A percentile compares a stretch with the other conserved stretches of the same genome.
Evolutionary conservation across 2,329 filamentous ascomycete genomes (phyloP).

Genomic region (Phaeomoniella chlamydospora): DNA sequence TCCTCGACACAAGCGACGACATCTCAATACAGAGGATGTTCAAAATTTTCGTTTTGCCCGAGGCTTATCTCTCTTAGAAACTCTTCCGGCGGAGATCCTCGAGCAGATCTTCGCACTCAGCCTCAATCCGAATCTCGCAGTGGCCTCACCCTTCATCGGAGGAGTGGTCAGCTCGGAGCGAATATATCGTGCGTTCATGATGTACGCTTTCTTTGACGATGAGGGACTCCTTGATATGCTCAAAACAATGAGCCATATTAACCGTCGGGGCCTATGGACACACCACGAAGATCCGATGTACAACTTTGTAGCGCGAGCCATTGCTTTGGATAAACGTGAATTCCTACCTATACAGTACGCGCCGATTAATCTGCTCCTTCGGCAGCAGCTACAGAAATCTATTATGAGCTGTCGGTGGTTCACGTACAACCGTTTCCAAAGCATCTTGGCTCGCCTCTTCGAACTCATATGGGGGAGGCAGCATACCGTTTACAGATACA

Average conservation of each 20-base stretch:
- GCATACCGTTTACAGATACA: too few relatives aligned
- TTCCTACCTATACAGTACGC: neutral
- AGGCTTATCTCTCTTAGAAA: slow-evolving; percentile 20
- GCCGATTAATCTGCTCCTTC: neutral
- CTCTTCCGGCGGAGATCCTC: slow-evolving; percentile 34
- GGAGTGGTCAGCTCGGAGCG: slow-evolving; percentile 22
- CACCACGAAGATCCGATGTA: neutral
- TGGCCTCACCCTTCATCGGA: slow-evolving; percentile 25
- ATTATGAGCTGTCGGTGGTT: neutral
- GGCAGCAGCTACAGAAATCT: neutral
- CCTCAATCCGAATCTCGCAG: slow-evolving; percentile 28
- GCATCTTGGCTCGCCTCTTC: neutral
- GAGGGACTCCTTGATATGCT: neutral
- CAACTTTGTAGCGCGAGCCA: too few relatives aligned
- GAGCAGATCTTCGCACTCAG: slow-evolving; percentile 36
- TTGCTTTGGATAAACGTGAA: neutral
- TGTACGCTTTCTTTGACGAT: slow-evolving; percentile 20
- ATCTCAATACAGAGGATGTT: neutral
- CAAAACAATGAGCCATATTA: too few relatives aligned
- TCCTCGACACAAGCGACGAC: neutral
- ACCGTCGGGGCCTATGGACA: too few relatives aligned
- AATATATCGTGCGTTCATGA: slow-evolving; percentile 24
- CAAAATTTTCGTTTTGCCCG: neutral
- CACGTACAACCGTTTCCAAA: neutral
- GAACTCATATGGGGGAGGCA: neutral